Evolutionary conservation across 306 rosid genomes (phyloP).

Genomic region (Quercus parvula): DNA sequence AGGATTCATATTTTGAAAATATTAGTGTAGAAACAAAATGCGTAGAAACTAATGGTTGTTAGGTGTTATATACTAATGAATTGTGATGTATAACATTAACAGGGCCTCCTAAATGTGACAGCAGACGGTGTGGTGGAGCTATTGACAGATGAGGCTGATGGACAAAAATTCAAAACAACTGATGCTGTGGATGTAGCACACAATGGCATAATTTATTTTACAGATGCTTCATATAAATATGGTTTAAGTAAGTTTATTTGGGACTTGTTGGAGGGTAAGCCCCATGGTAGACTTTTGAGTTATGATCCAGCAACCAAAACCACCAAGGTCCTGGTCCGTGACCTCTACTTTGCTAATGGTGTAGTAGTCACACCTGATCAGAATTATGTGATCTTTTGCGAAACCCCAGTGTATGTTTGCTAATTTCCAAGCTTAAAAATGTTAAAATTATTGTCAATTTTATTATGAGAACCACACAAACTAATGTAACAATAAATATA

Average conservation of each 20-base stretch:
- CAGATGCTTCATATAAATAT: conserved; percentile 62
- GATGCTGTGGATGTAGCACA: conserved; percentile 54
- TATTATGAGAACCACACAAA: no score
- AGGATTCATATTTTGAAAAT: no score
- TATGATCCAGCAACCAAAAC: conserved; percentile 44
- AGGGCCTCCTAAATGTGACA: conserved; percentile 63
- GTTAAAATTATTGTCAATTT: no score
- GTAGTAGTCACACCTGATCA: conserved; percentile 60
- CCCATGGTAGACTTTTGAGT: conserved; percentile 60
- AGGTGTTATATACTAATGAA: background rate
- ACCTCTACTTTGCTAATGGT: conserved; percentile 66
- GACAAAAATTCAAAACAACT: conserved; percentile 44
- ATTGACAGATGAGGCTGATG: conserved; percentile 39
- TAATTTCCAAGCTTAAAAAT: no score
- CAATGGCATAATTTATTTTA: conserved; percentile 58
- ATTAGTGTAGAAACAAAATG: no score
- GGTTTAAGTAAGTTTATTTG: background rate
- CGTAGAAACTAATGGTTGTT: no score
- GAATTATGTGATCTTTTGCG: conserved; percentile 49
- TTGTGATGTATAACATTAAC: background rate
- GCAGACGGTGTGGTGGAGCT: conserved; percentile 38
- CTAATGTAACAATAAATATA: no score
- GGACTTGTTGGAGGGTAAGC: conserved; percentile 51
- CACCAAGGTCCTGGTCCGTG: conserved; percentile 39
- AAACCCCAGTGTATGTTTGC: conserved; percentile 44